phyloP scores from a whole-genome alignment of 169 alveolate species.

The Hepatocystis sp. region DNA sequence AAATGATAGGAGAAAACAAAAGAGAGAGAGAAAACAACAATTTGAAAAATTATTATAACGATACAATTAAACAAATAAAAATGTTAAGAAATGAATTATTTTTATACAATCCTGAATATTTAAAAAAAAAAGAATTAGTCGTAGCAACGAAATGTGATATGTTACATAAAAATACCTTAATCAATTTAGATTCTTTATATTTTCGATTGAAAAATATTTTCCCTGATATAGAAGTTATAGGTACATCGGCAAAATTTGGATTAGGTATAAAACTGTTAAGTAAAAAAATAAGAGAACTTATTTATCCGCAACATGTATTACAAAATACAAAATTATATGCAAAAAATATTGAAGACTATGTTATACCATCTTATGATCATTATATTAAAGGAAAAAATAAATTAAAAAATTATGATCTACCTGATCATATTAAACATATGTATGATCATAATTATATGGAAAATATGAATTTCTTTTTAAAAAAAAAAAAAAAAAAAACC shows the following conservation, averaged over 20 bases:
- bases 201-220: constrained; percentile 76
- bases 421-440: constrained; percentile 65
- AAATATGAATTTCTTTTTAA: constrained; percentile 64
- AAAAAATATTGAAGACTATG: constrained; percentile 53
- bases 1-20: not conserved
- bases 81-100: constrained; percentile 71
- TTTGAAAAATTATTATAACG: constrained; percentile 45
- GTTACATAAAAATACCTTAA: constrained; percentile 84
- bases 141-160: constrained; percentile 88
- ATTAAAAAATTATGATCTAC: constrained; percentile 49
- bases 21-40: not conserved
- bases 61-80: constrained; percentile 67
- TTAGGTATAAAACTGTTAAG: constrained; percentile 80
- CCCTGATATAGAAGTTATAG: constrained; percentile 83
- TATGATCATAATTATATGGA: constrained; percentile 63
- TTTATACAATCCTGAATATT: constrained; percentile 54
- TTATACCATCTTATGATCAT: constrained; percentile 51
- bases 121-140: constrained; percentile 75
- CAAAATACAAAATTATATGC: constrained; percentile 53
- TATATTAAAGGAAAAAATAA: constrained; percentile 30
- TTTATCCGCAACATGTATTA: constrained; percentile 58
- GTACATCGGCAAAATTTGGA: constrained; percentile 87
- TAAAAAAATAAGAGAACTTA: constrained; percentile 54
- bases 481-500: constrained; percentile 21
- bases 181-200: constrained; percentile 84